A percentile compares a stretch with the other conserved stretches of the same genome.
phyloP scores from a whole-genome alignment of 495 filamentous ascomycete genomes.

The Xylaria longipes region DNA sequence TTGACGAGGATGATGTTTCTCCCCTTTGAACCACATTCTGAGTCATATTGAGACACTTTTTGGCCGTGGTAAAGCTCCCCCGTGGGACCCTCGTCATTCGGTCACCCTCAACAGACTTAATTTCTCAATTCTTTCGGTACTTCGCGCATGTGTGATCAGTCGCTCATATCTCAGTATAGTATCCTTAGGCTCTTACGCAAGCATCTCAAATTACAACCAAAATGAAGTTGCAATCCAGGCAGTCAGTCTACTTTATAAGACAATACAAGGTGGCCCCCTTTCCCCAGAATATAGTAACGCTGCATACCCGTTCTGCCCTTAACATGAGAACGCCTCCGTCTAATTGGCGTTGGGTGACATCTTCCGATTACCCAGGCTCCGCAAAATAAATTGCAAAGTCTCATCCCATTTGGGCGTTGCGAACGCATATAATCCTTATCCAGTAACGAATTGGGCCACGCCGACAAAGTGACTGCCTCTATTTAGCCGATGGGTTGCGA shows the following conservation, averaged over 20 bases:
- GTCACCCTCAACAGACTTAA: not conserved
- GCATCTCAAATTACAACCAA: not conserved
- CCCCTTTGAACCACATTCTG: not conserved
- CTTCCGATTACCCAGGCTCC: constrained; percentile 24
- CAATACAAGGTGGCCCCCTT: not conserved
- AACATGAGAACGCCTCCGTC: not conserved
- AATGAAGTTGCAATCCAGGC: not conserved
- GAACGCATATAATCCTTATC: not conserved
- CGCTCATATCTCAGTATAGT: not conserved
- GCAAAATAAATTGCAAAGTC: constrained; percentile 26
- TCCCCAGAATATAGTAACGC: not conserved
- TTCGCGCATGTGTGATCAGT: not conserved
- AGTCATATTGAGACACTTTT: constrained; percentile 5
- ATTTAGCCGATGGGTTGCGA: constrained; percentile 18
- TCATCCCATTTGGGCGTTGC: not conserved
- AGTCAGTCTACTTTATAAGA: not conserved
- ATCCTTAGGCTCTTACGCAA: not conserved
- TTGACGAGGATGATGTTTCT: not conserved
- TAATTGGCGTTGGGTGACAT: not conserved
- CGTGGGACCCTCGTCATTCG: not conserved
- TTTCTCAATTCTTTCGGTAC: not conserved
- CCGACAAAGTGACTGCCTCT: not conserved
- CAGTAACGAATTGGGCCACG: constrained; percentile 9
- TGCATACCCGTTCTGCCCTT: not conserved
- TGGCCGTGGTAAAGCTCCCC: no score